Evolutionary conservation across 78 protist species (phyloP).

Genomic region (Tieghemostelium lacteum): DNA sequence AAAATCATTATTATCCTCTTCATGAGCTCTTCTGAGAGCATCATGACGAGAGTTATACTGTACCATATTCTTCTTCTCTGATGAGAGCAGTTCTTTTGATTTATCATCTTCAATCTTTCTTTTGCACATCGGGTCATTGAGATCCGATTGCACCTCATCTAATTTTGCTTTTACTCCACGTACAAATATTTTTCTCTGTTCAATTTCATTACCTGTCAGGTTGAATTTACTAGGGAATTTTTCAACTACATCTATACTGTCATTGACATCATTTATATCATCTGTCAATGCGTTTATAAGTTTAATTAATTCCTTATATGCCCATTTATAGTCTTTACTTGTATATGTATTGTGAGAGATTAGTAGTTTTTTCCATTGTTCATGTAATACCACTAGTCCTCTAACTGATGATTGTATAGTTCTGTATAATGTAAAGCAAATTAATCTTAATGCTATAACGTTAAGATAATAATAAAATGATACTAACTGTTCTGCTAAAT

Average conservation of each 20-base stretch:
- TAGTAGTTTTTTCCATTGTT: slow-evolving; percentile 45
- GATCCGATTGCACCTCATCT: slow-evolving; percentile 10
- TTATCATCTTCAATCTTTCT: slow-evolving; percentile 58
- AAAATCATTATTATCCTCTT: slow-evolving; percentile 61
- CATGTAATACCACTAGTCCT: slow-evolving; percentile 22
- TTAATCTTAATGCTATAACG: neutral
- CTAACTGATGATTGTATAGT: slow-evolving; percentile 23
- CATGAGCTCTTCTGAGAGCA: slow-evolving; percentile 55
- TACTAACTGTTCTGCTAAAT: slow-evolving; percentile 24
- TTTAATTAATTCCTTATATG: slow-evolving; percentile 41
- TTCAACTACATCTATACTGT: slow-evolving; percentile 24
- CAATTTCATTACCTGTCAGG: slow-evolving; percentile 13
- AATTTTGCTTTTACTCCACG: slow-evolving; percentile 34
- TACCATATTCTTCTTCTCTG: slow-evolving; percentile 16
- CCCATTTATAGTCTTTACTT: slow-evolving; percentile 71
- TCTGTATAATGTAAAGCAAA: neutral
- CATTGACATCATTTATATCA: slow-evolving; percentile 21
- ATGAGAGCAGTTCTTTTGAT: slow-evolving; percentile 11
- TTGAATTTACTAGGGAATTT: slow-evolving; percentile 31
- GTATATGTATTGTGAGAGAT: slow-evolving; percentile 43
- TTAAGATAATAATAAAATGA: neutral
- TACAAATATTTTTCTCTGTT: slow-evolving; percentile 46
- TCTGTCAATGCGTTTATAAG: neutral
- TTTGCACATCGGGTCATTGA: neutral
- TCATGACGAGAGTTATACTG: slow-evolving; percentile 5